A percentile compares a stretch with the other conserved stretches of the same genome.
phyloP scores from a whole-genome alignment of 768 basidiomycete genomes.

The Pleurotus tuoliensis region DNA sequence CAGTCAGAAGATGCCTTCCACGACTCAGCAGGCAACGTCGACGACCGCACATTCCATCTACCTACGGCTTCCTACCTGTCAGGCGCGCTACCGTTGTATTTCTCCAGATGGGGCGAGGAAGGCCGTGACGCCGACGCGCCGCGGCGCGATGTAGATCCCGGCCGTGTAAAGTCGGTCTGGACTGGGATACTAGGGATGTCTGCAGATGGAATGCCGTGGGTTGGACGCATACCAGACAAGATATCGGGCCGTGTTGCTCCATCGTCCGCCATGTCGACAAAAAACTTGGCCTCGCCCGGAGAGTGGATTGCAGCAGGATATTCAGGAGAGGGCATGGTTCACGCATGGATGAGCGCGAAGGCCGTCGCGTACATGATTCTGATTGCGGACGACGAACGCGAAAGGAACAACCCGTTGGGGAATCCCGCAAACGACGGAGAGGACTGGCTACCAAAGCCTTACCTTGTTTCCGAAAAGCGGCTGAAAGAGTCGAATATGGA shows the following conservation, averaged over 20 bases:
- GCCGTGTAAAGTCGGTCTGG: conserved; percentile 55
- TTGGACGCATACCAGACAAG: conserved; percentile 53
- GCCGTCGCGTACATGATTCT: conserved; percentile 61
- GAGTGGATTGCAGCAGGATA: conserved; percentile 76
- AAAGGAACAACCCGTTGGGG: not conserved
- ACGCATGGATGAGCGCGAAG: conserved; percentile 61
- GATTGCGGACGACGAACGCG: conserved; percentile 24
- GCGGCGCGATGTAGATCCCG: conserved; percentile 31
- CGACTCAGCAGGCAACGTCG: conserved; percentile 32
- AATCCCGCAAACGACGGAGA: conserved; percentile 17
- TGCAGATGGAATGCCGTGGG: conserved; percentile 63
- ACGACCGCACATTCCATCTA: conserved; percentile 30
- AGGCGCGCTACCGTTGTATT: conserved; percentile 48
- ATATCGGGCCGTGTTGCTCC: conserved; percentile 31
- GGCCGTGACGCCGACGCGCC: not conserved
- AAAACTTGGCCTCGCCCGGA: conserved; percentile 34
- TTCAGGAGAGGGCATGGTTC: conserved; percentile 70
- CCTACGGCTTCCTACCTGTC: conserved; percentile 25
- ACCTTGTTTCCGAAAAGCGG: conserved; percentile 43
- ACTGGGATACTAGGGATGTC: conserved; percentile 63
- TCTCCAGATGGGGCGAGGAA: conserved; percentile 40
- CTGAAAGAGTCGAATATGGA: conserved; percentile 43
- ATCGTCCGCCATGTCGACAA: not conserved
- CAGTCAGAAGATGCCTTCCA: conserved; percentile 19
- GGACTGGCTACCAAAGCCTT: conserved; percentile 48